Percentiles rank a stretch among this genome's conserved stretches.
phyloP scores from a whole-genome alignment of 2,329 filamentous ascomycete species.

The Epichloe gansuensis region DNA sequence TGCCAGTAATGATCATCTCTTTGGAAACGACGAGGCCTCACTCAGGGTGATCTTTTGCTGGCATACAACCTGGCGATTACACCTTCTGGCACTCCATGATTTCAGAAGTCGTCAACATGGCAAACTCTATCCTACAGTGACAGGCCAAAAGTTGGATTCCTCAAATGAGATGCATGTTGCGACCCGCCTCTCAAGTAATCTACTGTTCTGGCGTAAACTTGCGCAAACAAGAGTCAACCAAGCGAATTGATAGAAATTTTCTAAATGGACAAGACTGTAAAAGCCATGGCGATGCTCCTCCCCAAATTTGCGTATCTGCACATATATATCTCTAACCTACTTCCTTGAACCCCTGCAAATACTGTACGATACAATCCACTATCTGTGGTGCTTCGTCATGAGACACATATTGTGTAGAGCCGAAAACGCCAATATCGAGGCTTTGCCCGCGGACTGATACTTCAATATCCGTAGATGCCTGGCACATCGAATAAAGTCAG shows the following conservation, averaged over 20 bases:
- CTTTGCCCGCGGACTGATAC: conserved; percentile 19
- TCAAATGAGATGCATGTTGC: no score
- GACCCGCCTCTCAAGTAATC: no score
- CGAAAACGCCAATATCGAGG: conserved; percentile 30
- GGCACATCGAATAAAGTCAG: neutral
- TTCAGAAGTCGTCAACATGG: conserved; percentile 37
- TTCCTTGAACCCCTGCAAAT: conserved; percentile 4
- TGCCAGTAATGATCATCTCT: no score
- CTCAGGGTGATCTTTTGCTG: no score
- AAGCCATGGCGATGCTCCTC: no score
- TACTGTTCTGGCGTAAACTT: no score
- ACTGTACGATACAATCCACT: conserved; percentile 13
- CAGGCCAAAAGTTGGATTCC: conserved; percentile 11
- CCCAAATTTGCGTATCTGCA: neutral
- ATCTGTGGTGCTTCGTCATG: conserved; percentile 13
- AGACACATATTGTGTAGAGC: conserved; percentile 16
- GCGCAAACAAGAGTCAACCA: no score
- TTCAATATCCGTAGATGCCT: conserved; percentile 30
- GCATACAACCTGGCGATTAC: no score
- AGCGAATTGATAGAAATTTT: no score
- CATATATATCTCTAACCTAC: neutral
- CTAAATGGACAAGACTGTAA: no score
- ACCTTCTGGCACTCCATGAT: neutral
- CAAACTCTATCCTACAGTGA: conserved; percentile 39
- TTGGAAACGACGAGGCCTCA: no score